phyloP scores from a whole-genome alignment of 2,329 filamentous ascomycete species.

The Talaromyces sp. region DNA sequence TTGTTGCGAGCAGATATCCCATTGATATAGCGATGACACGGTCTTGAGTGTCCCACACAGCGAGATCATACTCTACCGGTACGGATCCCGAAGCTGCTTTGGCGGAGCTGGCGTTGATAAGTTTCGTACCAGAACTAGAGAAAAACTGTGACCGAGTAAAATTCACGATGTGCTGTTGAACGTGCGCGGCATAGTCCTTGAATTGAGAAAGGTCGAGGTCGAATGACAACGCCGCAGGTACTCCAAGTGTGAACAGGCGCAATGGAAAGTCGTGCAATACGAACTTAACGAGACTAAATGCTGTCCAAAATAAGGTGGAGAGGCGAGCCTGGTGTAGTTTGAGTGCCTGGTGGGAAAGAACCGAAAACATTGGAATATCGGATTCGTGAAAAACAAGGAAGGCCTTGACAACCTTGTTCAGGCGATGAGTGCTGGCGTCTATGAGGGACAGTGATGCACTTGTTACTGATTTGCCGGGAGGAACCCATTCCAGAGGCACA shows the following conservation, averaged over 20 bases:
- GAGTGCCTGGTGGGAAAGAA: conserved; percentile 72
- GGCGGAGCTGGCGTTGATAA: conserved; percentile 28
- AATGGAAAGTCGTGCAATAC: conserved; percentile 44
- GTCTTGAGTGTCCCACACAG: conserved; percentile 71
- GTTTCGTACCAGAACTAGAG: conserved; percentile 30
- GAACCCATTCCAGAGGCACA: conserved; percentile 42
- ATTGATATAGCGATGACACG: conserved; percentile 73
- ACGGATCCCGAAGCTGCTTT: conserved; percentile 22
- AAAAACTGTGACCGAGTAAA: conserved; percentile 25
- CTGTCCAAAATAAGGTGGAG: conserved; percentile 41
- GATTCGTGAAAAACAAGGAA: conserved; percentile 51
- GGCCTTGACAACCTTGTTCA: conserved; percentile 40
- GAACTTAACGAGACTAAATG: conserved; percentile 48
- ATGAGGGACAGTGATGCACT: conserved; percentile 47
- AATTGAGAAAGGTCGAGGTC: conserved; percentile 23
- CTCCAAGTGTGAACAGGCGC: conserved; percentile 31
- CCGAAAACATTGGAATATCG: conserved; percentile 76
- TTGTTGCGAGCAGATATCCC: conserved; percentile 77
- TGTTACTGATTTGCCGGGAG: conserved; percentile 39
- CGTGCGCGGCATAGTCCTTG: conserved; percentile 12
- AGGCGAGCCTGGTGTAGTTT: conserved; percentile 61
- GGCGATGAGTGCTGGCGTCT: conserved; percentile 43
- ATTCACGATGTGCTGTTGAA: conserved; percentile 25
- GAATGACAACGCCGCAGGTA: conserved; percentile 25
- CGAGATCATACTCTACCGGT: conserved; percentile 60